These are phyloP conservation scores for Cordyceps cicadae DNA, from an alignment of 2,329 filamentous ascomycete species.

Conservation along the genomic window DNA sequence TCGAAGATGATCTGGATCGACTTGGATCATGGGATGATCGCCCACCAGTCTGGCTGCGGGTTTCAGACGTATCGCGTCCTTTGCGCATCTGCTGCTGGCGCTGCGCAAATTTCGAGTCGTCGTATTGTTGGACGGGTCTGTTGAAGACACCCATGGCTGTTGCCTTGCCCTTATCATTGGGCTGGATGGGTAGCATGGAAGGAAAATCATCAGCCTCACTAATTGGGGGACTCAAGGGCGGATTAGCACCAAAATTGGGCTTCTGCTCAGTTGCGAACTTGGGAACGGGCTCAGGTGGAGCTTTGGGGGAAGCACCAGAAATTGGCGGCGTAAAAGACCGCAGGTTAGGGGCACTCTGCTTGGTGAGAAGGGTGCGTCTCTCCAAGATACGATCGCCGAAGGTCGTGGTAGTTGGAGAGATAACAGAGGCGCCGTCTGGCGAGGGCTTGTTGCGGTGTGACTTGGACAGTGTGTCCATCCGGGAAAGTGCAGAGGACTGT, in stretches of 20 bases:
- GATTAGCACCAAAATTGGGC: constrained; percentile 24
- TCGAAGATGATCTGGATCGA: constrained; percentile 41
- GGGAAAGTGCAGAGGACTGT: constrained; percentile 65
- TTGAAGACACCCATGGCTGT: constrained; percentile 59
- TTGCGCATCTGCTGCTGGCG: constrained; percentile 74
- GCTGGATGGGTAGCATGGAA: constrained; percentile 56
- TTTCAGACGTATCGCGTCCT: constrained; percentile 45
- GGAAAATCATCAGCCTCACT: constrained; percentile 67
- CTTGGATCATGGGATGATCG: constrained; percentile 26
- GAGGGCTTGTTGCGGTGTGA: constrained; percentile 44
- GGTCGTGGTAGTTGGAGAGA: constrained; percentile 37
- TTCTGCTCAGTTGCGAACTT: constrained; percentile 28
- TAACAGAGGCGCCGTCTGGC: constrained; percentile 37
- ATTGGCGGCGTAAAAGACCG: constrained; percentile 45
- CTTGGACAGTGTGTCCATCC: constrained; percentile 69
- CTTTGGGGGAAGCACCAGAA: constrained; percentile 30
- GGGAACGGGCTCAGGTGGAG: constrained; percentile 28
- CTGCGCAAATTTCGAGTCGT: constrained; percentile 77
- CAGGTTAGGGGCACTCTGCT: constrained; percentile 62
- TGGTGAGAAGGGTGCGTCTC: constrained; percentile 38
- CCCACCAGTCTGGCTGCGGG: constrained; percentile 41
- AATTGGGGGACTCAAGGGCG: constrained; percentile 45
- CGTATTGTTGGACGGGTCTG: constrained; percentile 67
- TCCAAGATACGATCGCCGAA: constrained; percentile 41
- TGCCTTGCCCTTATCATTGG: constrained; percentile 72